A percentile compares a stretch with the other conserved stretches of the same genome.
Evolutionary conservation across 148 eudicot genomes (phyloP).

Genomic region (Arctostaphylos glauca): DNA sequence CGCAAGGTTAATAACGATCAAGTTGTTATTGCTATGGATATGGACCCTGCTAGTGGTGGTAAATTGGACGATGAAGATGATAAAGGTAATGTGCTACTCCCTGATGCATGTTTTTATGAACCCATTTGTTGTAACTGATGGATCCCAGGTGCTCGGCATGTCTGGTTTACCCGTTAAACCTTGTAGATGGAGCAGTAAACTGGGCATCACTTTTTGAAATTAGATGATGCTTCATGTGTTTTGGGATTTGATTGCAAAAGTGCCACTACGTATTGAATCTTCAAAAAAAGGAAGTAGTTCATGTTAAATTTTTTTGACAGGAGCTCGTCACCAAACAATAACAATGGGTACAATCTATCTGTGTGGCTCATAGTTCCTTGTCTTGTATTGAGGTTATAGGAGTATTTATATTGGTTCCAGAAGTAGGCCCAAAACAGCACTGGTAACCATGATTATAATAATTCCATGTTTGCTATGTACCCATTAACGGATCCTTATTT

Average conservation of each 20-base stretch:
- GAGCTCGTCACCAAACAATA: not conserved
- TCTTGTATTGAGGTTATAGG: not conserved
- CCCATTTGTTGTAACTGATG: not conserved
- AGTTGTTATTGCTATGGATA: slow-evolving; percentile 80
- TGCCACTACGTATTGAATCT: not conserved
- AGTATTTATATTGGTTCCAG: not conserved
- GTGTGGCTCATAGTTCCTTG: not conserved
- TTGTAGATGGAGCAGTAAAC: not conserved
- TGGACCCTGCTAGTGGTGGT: slow-evolving; percentile 46
- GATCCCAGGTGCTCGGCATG: not conserved
- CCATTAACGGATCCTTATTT: not conserved
- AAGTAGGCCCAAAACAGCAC: not conserved
- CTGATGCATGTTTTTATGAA: not conserved
- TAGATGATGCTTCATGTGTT: not conserved
- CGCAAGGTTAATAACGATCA: slow-evolving; percentile 89
- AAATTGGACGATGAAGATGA: slow-evolving; percentile 84
- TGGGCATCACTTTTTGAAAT: not conserved
- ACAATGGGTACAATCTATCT: not conserved
- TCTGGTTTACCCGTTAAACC: slow-evolving; percentile 1
- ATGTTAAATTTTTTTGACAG: not conserved
- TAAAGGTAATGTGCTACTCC: slow-evolving; percentile 55
- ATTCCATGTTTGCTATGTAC: not conserved
- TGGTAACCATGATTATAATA: not conserved
- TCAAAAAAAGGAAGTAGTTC: not conserved
- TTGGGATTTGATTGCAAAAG: not conserved